Conservation (phyloP, 768 basidiomycete genomes). For the Stropharia rugosoannulata region DNA sequence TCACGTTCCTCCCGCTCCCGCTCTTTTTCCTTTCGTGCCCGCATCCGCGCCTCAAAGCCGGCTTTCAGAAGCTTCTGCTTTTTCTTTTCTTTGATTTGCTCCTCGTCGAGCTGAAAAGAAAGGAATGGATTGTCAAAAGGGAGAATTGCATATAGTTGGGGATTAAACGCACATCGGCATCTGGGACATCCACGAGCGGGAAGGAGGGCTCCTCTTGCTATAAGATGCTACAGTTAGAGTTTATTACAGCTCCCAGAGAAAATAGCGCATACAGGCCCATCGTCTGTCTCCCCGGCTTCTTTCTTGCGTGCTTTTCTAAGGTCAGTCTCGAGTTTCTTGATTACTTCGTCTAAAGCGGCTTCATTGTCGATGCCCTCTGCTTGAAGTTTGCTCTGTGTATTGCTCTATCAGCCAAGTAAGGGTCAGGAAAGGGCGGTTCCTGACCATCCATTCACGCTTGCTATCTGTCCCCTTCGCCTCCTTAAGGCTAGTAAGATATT, state of each 20-base stretch:
- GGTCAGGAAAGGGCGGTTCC: constrained; percentile 15
- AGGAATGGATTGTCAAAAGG: not conserved
- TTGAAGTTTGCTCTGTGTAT: constrained; percentile 52
- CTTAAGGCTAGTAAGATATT: constrained; percentile 60
- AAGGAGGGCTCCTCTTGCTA: constrained; percentile 80
- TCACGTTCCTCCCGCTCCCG: constrained; percentile 80
- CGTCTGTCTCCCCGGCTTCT: constrained; percentile 63
- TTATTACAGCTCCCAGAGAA: not conserved
- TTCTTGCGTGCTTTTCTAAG: constrained; percentile 80
- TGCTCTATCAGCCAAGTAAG: not conserved
- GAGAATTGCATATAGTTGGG: not conserved
- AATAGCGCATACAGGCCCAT: constrained; percentile 47
- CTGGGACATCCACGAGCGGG: constrained; percentile 89
- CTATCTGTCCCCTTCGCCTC: constrained; percentile 58
- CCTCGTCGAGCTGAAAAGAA: constrained; percentile 71
- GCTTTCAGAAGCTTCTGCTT: constrained; percentile 93
- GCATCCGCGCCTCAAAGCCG: constrained; percentile 86
- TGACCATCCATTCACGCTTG: constrained; percentile 76
- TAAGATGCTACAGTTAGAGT: not conserved
- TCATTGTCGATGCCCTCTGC: constrained; percentile 78
- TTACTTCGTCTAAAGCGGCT: constrained; percentile 71
- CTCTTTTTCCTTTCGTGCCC: constrained; percentile 85
- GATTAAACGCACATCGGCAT: constrained; percentile 67
- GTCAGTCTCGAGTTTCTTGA: constrained; percentile 84
- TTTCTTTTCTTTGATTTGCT: constrained; percentile 90